Conservation (phyloP, 495 filamentous ascomycete genomes). For the Ramalina intermedia region DNA sequence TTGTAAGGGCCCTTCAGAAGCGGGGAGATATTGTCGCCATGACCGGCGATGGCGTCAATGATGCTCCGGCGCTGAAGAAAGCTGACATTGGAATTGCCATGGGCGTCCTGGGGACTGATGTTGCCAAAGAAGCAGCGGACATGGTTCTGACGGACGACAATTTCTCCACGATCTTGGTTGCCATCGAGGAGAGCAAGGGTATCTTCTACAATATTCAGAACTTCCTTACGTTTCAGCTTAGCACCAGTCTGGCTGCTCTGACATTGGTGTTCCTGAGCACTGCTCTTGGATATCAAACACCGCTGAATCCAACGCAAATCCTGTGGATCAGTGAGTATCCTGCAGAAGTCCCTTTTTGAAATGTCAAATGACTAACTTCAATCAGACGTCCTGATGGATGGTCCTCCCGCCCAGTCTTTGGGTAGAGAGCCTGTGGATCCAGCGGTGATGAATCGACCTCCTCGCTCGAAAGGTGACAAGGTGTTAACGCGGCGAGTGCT, state of each 20-base stretch:
- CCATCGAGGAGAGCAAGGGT: conserved; percentile 96
- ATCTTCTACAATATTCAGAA: conserved; percentile 99
- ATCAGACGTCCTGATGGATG: conserved; percentile 97
- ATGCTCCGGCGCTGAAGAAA: conserved; percentile 91
- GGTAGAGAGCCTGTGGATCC: conserved; percentile 94
- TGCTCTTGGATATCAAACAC: conserved; percentile 80
- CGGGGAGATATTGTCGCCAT: conserved; percentile 96
- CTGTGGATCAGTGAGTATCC: conserved; percentile 85
- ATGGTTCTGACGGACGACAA: conserved; percentile 99
- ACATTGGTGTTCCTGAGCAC: conserved; percentile 85
- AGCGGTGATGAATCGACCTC: conserved; percentile 82
- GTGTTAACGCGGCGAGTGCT: conserved; percentile 76
- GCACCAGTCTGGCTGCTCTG: conserved; percentile 87
- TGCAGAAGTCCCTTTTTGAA: background rate
- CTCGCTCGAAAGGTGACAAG: conserved; percentile 66
- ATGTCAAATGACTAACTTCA: background rate
- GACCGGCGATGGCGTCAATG: conserved; percentile 97
- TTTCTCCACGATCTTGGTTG: conserved; percentile 89
- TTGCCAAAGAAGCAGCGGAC: conserved; percentile 97
- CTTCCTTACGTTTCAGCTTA: conserved; percentile 96
- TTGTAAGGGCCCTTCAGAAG: conserved; percentile 77
- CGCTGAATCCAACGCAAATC: conserved; percentile 97
- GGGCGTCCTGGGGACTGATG: conserved; percentile 88
- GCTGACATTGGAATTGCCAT: conserved; percentile 97
- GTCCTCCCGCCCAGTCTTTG: conserved; percentile 89